phyloP scores from a whole-genome alignment of 2,329 filamentous ascomycete genomes.

The Colletotrichum destructivum region DNA sequence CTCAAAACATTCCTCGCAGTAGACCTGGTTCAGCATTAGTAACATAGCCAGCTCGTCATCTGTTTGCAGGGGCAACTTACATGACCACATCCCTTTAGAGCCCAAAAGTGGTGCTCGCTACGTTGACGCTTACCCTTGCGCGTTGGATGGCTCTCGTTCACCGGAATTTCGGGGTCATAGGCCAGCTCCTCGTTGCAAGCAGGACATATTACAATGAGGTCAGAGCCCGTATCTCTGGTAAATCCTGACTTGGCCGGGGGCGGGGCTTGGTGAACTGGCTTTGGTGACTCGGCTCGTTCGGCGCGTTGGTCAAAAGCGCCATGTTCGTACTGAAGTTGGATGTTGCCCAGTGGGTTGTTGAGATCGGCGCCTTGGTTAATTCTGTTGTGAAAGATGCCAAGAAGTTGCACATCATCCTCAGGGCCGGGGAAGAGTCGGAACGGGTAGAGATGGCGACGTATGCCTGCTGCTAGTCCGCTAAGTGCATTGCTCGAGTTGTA shows the following conservation, averaged over 20 bases:
- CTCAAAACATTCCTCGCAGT: constrained; percentile 74
- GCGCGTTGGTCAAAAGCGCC: constrained; percentile 51
- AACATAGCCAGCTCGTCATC: constrained; percentile 50
- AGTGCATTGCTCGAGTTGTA: constrained; percentile 27
- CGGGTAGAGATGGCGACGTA: constrained; percentile 31
- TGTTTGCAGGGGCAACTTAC: constrained; percentile 65
- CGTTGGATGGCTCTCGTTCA: constrained; percentile 49
- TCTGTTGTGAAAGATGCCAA: constrained; percentile 35
- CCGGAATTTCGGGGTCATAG: constrained; percentile 70
- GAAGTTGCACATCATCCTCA: constrained; percentile 36
- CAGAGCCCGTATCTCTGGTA: constrained; percentile 81
- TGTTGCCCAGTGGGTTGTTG: constrained; percentile 41
- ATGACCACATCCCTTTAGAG: constrained; percentile 91
- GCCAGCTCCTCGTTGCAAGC: constrained; percentile 90
- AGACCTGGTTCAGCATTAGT: constrained; percentile 63
- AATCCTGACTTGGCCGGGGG: constrained; percentile 81
- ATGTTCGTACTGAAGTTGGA: constrained; percentile 44
- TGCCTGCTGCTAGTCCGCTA: constrained; percentile 32
- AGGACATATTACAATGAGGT: constrained; percentile 84
- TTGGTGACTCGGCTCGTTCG: constrained; percentile 50
- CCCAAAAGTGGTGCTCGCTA: constrained; percentile 90
- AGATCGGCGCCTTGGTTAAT: constrained; percentile 30
- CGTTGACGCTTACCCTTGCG: constrained; percentile 64
- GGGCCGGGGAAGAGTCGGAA: constrained; percentile 31
- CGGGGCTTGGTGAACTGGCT: constrained; percentile 73